A percentile compares a stretch with the other conserved stretches of the same genome.
Conservation (phyloP, 1,284 basidiomycete species). For the Cutaneotrichosporon sp. region DNA sequence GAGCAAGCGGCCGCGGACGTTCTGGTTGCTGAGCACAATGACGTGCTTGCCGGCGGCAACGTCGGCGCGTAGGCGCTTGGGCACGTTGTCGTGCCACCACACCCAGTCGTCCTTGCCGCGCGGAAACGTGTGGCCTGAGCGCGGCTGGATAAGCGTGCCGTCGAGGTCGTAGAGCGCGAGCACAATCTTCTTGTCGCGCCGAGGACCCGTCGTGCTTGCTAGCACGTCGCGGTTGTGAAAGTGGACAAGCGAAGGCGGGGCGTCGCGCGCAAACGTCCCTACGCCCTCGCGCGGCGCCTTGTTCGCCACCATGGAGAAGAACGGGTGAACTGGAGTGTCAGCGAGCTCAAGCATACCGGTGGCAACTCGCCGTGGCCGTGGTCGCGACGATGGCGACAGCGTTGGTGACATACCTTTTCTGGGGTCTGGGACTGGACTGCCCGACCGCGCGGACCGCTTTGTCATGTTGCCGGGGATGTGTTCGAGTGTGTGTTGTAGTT, state of each 20-base stretch:
- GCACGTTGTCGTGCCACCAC: constrained; percentile 69
- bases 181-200: constrained; percentile 40
- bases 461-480: too few species aligned
- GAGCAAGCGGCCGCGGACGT: constrained; percentile 48
- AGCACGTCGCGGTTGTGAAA: constrained; percentile 1
- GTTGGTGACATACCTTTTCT: background rate
- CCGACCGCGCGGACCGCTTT: background rate
- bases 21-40: constrained; percentile 77
- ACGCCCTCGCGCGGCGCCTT: background rate
- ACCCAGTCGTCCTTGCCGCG: constrained; percentile 57
- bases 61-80: constrained; percentile 58
- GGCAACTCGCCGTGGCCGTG: background rate
- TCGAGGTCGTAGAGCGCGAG: constrained; percentile 82
- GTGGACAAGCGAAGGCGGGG: background rate
- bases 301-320: background rate
- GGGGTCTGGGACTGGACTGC: background rate
- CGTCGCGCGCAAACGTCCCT: background rate
- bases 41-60: constrained; percentile 66
- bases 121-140: constrained; percentile 52
- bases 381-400: background rate
- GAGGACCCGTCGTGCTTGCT: background rate
- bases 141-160: constrained; percentile 72
- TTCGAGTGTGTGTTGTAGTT: background rate
- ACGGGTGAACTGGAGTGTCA: background rate
- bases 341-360: background rate